Evolutionary conservation across 139 green algal genomes (phyloP), one percentile per base, ranked within the genome.

Genomic region (Chlorella sorokiniana): DNA sequence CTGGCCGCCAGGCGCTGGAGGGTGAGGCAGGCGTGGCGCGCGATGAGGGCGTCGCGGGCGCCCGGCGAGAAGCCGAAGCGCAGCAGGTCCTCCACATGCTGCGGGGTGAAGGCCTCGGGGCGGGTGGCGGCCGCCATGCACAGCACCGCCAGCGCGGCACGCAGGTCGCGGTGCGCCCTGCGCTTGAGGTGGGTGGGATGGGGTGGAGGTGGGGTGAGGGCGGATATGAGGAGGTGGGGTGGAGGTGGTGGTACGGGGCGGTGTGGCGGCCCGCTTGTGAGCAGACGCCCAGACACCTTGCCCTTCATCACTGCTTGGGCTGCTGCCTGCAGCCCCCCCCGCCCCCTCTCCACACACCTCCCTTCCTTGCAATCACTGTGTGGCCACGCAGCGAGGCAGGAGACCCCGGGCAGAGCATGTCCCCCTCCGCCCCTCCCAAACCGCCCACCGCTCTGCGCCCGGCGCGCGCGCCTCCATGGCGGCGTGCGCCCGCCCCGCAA

Each of bases 91-190:
- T 83, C 42, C 51, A 94, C 44, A 25, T 89, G 75, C 8, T 84
- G 29, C 29, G 61, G 81, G 37, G 89, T 56, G 31, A 93, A 84
- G 44, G 45, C 41, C 20, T 92, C 85, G 9, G 92, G 91, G 16
- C 79, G 81, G 31, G 72, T 51, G 25, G 65, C 82, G 0, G 90
- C 89, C 27, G 82, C 86, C 92, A 96, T 93, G 68, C 74, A 78
- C 29, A 97, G 83, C 14, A 96, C 72, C 18, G 86, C 74, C 38
- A 96, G 78, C 42, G 92, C 87, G 22, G 81, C 85, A 20, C 86
- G 78, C 31, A 92, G 56, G 37, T 90, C 65, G 2, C 44, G 69
- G 44, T 70, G 75, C 31, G 85, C 75, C 62, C 76, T 65, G 68
- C 73, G n/a, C n/a, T n/a, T n/a, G n/a, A n/a, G n/a, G n/a, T n/a